A percentile compares a stretch with the other conserved stretches of the same genome.
These are phyloP conservation scores for Rosa multiflora DNA, from an alignment of 306 rosid species.

Conservation along the genomic window DNA sequence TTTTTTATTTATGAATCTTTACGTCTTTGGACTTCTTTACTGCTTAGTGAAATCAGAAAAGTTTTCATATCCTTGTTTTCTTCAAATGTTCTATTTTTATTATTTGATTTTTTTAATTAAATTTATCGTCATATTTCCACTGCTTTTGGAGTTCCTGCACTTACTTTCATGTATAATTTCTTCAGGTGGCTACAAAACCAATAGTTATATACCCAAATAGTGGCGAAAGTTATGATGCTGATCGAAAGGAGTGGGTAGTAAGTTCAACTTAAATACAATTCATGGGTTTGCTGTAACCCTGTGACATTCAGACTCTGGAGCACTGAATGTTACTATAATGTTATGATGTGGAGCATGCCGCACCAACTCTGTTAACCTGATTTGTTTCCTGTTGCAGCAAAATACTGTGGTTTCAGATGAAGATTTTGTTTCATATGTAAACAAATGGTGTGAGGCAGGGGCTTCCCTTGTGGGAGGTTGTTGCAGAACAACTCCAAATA, in stretches of 20 bases:
- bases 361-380: not conserved
- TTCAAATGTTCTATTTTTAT: not conserved
- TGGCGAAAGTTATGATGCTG: conserved; percentile 83
- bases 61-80: not conserved
- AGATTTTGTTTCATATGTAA: conserved; percentile 71
- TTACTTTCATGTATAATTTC: conserved; percentile 11
- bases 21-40: not conserved
- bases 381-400: conserved; percentile 43
- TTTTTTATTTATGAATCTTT: not conserved
- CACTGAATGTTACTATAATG: not conserved
- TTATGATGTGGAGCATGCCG: not conserved
- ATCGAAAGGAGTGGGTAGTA: conserved; percentile 74
- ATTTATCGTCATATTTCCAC: not conserved
- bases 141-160: not conserved
- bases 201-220: conserved; percentile 84
- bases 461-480: conserved; percentile 93
- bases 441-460: conserved; percentile 79
- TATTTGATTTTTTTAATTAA: not conserved
- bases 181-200: conserved; percentile 81
- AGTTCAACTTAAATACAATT: conserved; percentile 37
- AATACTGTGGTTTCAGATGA: conserved; percentile 52
- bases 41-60: not conserved
- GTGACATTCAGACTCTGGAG: not conserved
- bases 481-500: conserved; percentile 89
- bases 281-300: not conserved